phyloP scores from a whole-genome alignment of 2,329 filamentous ascomycete genomes.

The Neurospora crassa region DNA sequence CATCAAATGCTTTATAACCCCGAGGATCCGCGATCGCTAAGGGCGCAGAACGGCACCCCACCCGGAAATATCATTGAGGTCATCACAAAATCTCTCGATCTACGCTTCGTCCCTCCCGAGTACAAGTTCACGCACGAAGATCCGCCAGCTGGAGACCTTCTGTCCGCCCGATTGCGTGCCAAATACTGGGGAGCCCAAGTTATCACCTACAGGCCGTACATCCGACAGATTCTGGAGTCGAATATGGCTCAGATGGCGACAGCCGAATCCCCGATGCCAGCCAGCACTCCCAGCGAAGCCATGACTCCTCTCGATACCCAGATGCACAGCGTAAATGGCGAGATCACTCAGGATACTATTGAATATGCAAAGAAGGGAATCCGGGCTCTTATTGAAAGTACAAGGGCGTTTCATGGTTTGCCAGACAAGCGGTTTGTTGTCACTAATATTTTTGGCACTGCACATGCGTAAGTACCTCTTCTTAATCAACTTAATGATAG shows the following conservation, averaged over 20 bases:
- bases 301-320: slow-evolving; percentile 13
- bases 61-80: slow-evolving; percentile 33
- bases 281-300: slow-evolving; percentile 10
- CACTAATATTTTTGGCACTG: slow-evolving; percentile 93
- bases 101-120: slow-evolving; percentile 36
- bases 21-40: slow-evolving; percentile 20
- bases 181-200: slow-evolving; percentile 93
- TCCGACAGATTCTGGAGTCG: slow-evolving; percentile 46
- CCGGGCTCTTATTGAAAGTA: slow-evolving; percentile 72
- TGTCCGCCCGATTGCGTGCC: slow-evolving; percentile 73
- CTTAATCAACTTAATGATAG: not conserved
- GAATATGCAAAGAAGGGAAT: slow-evolving; percentile 54
- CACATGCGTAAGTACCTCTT: slow-evolving; percentile 70
- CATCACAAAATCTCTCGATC: slow-evolving; percentile 22
- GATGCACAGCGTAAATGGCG: slow-evolving; percentile 11
- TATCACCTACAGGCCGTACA: slow-evolving; percentile 76
- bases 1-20: slow-evolving; percentile 47
- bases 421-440: slow-evolving; percentile 63
- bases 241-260: slow-evolving; percentile 25
- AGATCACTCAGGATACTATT: slow-evolving; percentile 34
- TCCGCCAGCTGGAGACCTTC: slow-evolving; percentile 63
- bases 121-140: slow-evolving; percentile 58
- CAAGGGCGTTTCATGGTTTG: slow-evolving; percentile 65
- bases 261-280: slow-evolving; percentile 12
- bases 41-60: slow-evolving; percentile 17